A percentile compares a stretch with the other conserved stretches of the same genome.
These are phyloP conservation scores for Dichotomopilus funicola DNA, from an alignment of 2,329 filamentous ascomycete species.

Conservation along the genomic window DNA sequence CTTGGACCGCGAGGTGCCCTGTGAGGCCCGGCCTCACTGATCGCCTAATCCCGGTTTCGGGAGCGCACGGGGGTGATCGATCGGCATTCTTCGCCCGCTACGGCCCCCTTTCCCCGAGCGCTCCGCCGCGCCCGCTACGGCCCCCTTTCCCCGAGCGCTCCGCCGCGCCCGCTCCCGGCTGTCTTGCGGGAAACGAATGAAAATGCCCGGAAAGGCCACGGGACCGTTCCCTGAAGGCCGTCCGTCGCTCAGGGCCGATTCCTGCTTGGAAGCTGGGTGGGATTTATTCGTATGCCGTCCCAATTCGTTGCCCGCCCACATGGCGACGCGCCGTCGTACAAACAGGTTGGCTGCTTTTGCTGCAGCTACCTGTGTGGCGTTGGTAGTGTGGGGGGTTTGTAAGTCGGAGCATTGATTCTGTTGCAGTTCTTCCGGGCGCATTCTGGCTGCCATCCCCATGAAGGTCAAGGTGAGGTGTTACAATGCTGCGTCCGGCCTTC, in stretches of 20 bases:
- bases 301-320: slow-evolving; percentile 2
- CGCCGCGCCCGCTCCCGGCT: slow-evolving; percentile 4
- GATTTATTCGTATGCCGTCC: too few relatives aligned
- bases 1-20: too few relatives aligned
- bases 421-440: neutral
- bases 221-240: slow-evolving; percentile 21
- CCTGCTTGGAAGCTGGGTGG: too few relatives aligned
- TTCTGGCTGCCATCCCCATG: neutral
- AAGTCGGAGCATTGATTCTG: neutral
- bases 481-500: slow-evolving; percentile 9
- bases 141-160: slow-evolving; percentile 4
- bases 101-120: slow-evolving; percentile 1
- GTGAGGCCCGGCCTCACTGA: slow-evolving; percentile 8
- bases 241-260: too few relatives aligned
- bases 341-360: slow-evolving; percentile 1
- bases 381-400: neutral
- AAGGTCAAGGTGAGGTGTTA: slow-evolving; percentile 3
- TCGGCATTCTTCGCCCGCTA: slow-evolving; percentile 12
- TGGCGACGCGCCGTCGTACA: neutral
- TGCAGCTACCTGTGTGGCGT: neutral
- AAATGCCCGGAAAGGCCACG: slow-evolving; percentile 34
- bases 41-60: slow-evolving; percentile 19
- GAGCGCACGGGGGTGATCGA: slow-evolving; percentile 10
- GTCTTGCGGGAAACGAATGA: slow-evolving; percentile 31
- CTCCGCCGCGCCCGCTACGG: slow-evolving; percentile 5